Percentiles rank a stretch among this genome's conserved stretches.
These are phyloP conservation scores for Kodamaea fukazawae DNA, from an alignment of 805 yeast species.

Conservation along the genomic window DNA sequence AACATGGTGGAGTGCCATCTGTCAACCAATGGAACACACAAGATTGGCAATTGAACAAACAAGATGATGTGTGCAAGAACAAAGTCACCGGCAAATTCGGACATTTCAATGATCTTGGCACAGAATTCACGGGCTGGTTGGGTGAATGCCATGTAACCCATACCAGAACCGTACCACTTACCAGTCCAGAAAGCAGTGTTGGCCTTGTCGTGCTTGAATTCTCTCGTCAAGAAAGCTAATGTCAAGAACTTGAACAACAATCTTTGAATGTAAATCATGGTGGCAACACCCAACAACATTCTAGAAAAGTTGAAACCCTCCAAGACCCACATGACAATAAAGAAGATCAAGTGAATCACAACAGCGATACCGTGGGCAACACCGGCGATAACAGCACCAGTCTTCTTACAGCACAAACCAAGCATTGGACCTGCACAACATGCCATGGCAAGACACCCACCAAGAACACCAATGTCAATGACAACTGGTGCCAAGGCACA, in stretches of 20 bases:
- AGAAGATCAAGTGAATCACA: constrained; percentile 78
- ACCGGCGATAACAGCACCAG: constrained; percentile 94
- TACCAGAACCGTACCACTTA: constrained; percentile 94
- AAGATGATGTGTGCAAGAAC: constrained; percentile 85
- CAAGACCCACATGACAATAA: constrained; percentile 94
- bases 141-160: constrained; percentile 91
- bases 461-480: constrained; percentile 81
- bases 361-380: constrained; percentile 96
- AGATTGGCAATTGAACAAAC: constrained; percentile 84
- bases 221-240: constrained; percentile 78
- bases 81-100: constrained; percentile 96
- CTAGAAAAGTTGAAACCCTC: constrained; percentile 89
- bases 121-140: constrained; percentile 95
- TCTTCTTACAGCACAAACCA: constrained; percentile 93
- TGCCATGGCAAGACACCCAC: constrained; percentile 74
- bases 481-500: constrained; percentile 90
- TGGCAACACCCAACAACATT: constrained; percentile 80
- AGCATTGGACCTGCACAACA: constrained; percentile 98
- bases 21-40: constrained; percentile 84
- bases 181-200: constrained; percentile 99
- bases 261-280: constrained; percentile 86
- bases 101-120: constrained; percentile 90
- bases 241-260: constrained; percentile 82
- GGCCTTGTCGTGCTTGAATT: constrained; percentile 91
- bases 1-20: constrained; percentile 98